Evolutionary conservation across 176 grass and related monocot genomes (phyloP).

Genomic region (Puccinellia tenuiflora): DNA sequence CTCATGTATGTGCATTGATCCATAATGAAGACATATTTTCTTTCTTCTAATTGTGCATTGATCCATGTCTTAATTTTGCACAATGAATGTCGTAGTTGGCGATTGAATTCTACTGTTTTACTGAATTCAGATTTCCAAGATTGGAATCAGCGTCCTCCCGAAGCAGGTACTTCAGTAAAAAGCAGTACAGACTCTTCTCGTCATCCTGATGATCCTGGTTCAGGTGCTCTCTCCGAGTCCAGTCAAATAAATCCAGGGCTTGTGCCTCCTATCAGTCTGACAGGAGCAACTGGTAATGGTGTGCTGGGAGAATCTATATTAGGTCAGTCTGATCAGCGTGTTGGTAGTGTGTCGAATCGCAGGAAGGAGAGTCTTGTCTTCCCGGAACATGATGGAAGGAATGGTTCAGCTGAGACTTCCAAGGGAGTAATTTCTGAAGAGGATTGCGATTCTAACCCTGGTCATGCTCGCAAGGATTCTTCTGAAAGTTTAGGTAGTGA

Average conservation of each 20-base stretch:
- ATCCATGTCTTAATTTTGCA: background rate
- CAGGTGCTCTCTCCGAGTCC: slow-evolving; percentile 35
- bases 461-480: slow-evolving; percentile 77
- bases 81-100: background rate
- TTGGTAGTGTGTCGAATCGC: slow-evolving; percentile 26
- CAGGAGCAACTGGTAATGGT: slow-evolving; percentile 51
- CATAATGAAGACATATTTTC: background rate
- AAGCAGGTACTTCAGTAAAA: slow-evolving; percentile 50
- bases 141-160: slow-evolving; percentile 46
- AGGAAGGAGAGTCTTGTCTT: slow-evolving; percentile 33
- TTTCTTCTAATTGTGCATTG: slow-evolving; percentile 8
- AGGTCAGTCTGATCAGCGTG: slow-evolving; percentile 32
- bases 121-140: slow-evolving; percentile 68
- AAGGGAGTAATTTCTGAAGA: slow-evolving; percentile 46
- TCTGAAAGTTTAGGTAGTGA: slow-evolving; percentile 90
- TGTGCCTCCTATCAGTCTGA: slow-evolving; percentile 22
- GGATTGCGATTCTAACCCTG: slow-evolving; percentile 36
- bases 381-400: slow-evolving; percentile 40
- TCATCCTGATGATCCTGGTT: slow-evolving; percentile 33
- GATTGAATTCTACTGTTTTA: slow-evolving; percentile 26
- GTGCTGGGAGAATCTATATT: slow-evolving; percentile 46
- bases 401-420: slow-evolving; percentile 22
- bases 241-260: slow-evolving; percentile 20
- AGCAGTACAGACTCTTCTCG: slow-evolving; percentile 20
- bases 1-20: slow-evolving; percentile 59